phyloP scores from a whole-genome alignment of 2,329 filamentous ascomycete species.

The Phaeosphaeria sp. region DNA sequence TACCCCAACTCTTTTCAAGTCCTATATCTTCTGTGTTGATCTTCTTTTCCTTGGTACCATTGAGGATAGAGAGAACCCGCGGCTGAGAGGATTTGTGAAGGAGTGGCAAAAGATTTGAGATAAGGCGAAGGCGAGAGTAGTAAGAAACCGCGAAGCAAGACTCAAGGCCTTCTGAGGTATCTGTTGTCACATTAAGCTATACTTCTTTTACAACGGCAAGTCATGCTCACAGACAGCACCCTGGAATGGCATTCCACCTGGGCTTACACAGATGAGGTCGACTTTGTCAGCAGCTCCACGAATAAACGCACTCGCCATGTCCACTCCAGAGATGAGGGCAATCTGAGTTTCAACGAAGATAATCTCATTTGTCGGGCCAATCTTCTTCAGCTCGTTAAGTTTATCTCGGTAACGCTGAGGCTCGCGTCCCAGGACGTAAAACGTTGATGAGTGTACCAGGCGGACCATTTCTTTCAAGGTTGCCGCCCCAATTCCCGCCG shows the following conservation, averaged over 20 bases:
- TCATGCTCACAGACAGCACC: conserved; percentile 11
- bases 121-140: conserved; percentile 39
- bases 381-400: conserved; percentile 5
- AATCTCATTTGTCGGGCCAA: conserved; percentile 16
- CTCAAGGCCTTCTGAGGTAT: conserved; percentile 44
- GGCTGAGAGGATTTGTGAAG: conserved; percentile 29
- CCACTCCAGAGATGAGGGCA: conserved; percentile 13
- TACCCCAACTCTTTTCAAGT: conserved; percentile 28
- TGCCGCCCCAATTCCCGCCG: conserved; percentile 28
- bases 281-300: conserved; percentile 8
- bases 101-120: conserved; percentile 42
- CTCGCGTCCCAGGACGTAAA: conserved; percentile 15
- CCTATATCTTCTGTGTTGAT: conserved; percentile 37
- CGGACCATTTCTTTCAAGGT: conserved; percentile 31
- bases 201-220: conserved; percentile 1
- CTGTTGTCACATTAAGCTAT: conserved; percentile 10
- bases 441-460: conserved; percentile 12
- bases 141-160: conserved; percentile 36
- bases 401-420: conserved; percentile 7
- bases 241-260: conserved; percentile 15
- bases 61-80: conserved; percentile 42
- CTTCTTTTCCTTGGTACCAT: conserved; percentile 32
- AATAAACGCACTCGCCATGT: conserved; percentile 10
- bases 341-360: conserved; percentile 36
- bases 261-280: conserved; percentile 11